Percentiles rank a stretch among this genome's conserved stretches.
Evolutionary conservation across 768 basidiomycete genomes (phyloP).

Genomic region (Lentinus brumalis): DNA sequence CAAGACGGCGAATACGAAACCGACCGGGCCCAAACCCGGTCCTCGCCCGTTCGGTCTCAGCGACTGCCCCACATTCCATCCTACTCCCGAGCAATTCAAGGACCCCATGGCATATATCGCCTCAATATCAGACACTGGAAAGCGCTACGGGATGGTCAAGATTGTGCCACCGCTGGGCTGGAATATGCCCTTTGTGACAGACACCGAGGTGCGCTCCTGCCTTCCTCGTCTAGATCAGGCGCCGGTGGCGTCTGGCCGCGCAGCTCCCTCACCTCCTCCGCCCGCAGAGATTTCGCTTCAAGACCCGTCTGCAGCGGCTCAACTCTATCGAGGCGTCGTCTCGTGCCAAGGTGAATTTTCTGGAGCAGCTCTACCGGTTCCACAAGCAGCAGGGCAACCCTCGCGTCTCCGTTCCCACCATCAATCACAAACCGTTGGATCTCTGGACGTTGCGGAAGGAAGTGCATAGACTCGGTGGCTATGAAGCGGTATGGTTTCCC

Average conservation of each 20-base stretch:
- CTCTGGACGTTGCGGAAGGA: slow-evolving; percentile 92
- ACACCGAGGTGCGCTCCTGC: slow-evolving; percentile 75
- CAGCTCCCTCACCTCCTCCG: slow-evolving; percentile 3
- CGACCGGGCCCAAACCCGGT: slow-evolving; percentile 40
- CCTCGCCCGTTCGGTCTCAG: slow-evolving; percentile 81
- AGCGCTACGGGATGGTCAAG: slow-evolving; percentile 90
- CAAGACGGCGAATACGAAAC: slow-evolving; percentile 62
- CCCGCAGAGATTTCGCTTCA: slow-evolving; percentile 85
- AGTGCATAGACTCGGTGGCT: slow-evolving; percentile 87
- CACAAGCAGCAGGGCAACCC: slow-evolving; percentile 94
- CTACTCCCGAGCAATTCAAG: slow-evolving; percentile 87
- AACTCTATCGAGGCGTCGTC: slow-evolving; percentile 98
- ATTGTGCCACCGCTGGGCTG: slow-evolving; percentile 91
- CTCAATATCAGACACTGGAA: slow-evolving; percentile 71
- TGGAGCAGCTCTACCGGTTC: slow-evolving; percentile 95
- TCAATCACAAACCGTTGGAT: slow-evolving; percentile 92
- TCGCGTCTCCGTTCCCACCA: slow-evolving; percentile 88
- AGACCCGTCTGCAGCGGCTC: slow-evolving; percentile 90
- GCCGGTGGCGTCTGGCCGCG: slow-evolving; percentile 11
- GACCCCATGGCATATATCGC: slow-evolving; percentile 94
- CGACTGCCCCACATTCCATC: slow-evolving; percentile 89
- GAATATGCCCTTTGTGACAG: slow-evolving; percentile 95
- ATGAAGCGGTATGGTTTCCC: slow-evolving; percentile 67
- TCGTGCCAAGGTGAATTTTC: slow-evolving; percentile 93
- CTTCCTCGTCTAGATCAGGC: background rate